Conservation (phyloP, 768 basidiomycete species). For the Russula griseocarnosa region DNA sequence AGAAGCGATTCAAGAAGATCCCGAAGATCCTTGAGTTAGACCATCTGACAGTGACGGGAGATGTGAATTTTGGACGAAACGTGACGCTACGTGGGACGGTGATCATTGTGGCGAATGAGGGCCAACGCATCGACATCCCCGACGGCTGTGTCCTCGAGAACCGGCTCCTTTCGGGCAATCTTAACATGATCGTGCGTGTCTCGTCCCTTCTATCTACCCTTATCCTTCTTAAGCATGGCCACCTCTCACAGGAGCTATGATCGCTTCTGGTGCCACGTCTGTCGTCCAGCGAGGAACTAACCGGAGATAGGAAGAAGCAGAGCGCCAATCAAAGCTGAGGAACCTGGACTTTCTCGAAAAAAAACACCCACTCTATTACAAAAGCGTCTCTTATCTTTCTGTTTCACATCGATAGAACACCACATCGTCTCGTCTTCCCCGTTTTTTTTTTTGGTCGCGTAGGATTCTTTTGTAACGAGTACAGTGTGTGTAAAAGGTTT, state of each 20-base stretch:
- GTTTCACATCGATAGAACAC: background rate
- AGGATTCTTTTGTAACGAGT: slow-evolving; percentile 2
- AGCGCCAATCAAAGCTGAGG: background rate
- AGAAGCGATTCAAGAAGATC: slow-evolving; percentile 73
- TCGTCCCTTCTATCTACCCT: background rate
- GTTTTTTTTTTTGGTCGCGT: background rate
- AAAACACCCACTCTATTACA: no score
- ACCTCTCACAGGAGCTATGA: slow-evolving; percentile 19
- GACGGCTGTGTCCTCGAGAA: slow-evolving; percentile 56
- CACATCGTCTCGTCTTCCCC: background rate
- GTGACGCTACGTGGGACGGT: slow-evolving; percentile 63
- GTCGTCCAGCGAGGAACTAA: background rate
- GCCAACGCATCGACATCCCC: slow-evolving; percentile 54
- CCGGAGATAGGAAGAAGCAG: background rate
- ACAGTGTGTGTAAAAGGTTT: no score
- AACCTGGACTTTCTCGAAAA: background rate
- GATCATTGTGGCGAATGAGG: slow-evolving; percentile 58
- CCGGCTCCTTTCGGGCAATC: slow-evolving; percentile 66
- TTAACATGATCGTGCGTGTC: slow-evolving; percentile 62
- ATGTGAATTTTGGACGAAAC: slow-evolving; percentile 64
- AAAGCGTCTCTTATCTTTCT: background rate
- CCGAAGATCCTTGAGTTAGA: slow-evolving; percentile 70
- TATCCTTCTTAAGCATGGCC: background rate
- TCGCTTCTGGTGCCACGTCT: background rate
- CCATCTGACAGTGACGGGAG: slow-evolving; percentile 69